Evolutionary conservation across 2,329 filamentous ascomycete species (phyloP), one percentile per base, ranked within the genome.

Genomic region (Aspergillus caelatus): DNA sequence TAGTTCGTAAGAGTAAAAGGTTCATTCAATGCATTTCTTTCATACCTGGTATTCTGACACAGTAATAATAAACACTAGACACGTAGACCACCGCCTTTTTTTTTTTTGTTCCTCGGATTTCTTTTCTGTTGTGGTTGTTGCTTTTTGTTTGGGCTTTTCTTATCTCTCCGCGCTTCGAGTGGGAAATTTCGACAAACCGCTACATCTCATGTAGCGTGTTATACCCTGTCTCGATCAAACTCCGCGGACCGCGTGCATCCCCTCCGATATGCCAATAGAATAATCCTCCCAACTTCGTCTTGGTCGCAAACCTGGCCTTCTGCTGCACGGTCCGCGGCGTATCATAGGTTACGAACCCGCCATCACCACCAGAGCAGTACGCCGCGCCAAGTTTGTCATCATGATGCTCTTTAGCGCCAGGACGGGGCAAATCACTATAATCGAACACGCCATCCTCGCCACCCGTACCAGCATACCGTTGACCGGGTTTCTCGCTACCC

Each of bases 201-300:
- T 67, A 78, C 72, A 80, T 75, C 32, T 79, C 77, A 70, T 83
- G 81, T 65, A 90, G 73, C 2, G 82, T 84, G 62, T 84, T 79
- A 70, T 84, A 88, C 5, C 88, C 88, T 36, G 86, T 85, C 59
- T 83, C 83, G 28, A 90, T 84, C 64, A 91, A 71, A 71, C 88
- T 90, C 67, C 84, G 79, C 10, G 75, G 68, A 2, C 82, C 85
- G n/a, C 78, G 75, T 9, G 85, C 84, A 79, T 95, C 92, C 3
- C 86, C 88, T 16, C 90, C 89, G n/a, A 88, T 90, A 59, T 90
- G 88, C 90, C 90, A 94, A 77, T 94, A 95, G 75, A 93, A 94
- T 10, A 95, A 78, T 0, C 92, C 92, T 32, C 89, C 91, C 21
- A 95, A 80, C 32, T 86, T 85, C 70, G 89, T 89, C 70, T 90